phyloP scores from a whole-genome alignment of 1,139 yeast species.

The Hanseniaspora gamundiae region DNA sequence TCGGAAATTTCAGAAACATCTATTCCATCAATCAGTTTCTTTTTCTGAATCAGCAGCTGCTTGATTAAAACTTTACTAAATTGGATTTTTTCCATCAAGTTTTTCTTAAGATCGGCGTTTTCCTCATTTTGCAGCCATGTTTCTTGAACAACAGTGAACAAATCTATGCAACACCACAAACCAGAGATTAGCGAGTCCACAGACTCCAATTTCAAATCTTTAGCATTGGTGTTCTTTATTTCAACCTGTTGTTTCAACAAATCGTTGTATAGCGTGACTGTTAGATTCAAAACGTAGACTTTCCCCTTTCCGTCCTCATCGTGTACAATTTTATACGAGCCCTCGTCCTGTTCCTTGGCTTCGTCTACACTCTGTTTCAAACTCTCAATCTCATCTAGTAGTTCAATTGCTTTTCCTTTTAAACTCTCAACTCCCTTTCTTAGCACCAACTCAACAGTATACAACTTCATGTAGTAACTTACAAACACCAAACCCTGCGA shows the following conservation, averaged over 20 bases:
- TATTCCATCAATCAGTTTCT: background rate
- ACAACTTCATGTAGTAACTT: constrained; percentile 21
- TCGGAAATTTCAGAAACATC: background rate
- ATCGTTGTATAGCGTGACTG: constrained; percentile 21
- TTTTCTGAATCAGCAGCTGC: constrained; percentile 8
- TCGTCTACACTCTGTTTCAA: constrained; percentile 13
- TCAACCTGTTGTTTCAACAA: constrained; percentile 12
- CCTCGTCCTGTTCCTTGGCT: constrained; percentile 8
- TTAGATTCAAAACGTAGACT: constrained; percentile 18
- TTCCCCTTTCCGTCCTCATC: constrained; percentile 20
- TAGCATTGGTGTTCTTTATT: constrained; percentile 13
- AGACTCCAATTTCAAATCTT: constrained; percentile 14
- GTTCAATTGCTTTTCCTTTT: constrained; percentile 15
- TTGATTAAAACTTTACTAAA: constrained; percentile 19
- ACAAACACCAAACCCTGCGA: constrained; percentile 7
- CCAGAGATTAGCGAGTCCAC: constrained; percentile 8
- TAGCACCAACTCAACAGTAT: constrained; percentile 19
- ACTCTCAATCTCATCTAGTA: constrained; percentile 19
- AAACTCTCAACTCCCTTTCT: constrained; percentile 14
- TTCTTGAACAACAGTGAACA: constrained; percentile 10
- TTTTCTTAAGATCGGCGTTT: background rate
- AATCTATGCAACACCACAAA: constrained; percentile 23
- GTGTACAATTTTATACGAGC: constrained; percentile 12
- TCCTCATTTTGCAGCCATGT: constrained; percentile 3
- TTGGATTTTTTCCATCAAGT: constrained; percentile 15